Evolutionary conservation across 1,284 basidiomycete species (phyloP), one percentile per base, ranked within the genome.

Genomic region (Rhodotorula sp.): DNA sequence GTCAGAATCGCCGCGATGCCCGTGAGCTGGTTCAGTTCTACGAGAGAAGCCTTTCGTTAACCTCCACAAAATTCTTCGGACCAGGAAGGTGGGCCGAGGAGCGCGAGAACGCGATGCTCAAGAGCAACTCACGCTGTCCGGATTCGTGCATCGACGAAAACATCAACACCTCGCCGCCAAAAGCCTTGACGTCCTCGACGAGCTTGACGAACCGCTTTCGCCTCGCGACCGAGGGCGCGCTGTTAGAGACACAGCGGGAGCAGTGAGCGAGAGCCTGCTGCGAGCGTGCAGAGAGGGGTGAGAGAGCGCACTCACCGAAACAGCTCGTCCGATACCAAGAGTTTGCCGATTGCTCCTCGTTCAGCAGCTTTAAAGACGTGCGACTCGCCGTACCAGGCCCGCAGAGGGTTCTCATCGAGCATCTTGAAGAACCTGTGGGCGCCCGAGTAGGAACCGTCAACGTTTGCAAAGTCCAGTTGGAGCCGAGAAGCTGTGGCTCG

Each of bases 91-190:
- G 48, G 46, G 26, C 12, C 10, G 18, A 29, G 33, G 51, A 26
- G 45, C 59, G 56, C 37, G 26, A 26, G 14, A 5, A 29, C 24
- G 44, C 3, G 37, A 45, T 6, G 8, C 45, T 24, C 37, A 18
- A 48, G 33, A 44, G 26, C 44, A 7, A 83, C 90, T 79, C 78
- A 93, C 91, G 92, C 84, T 95, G 91, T 33, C 96, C 96, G 37
- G 91, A 93, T 81, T 99, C 95, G 80, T 99, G 96, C 95, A 99
- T 97, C 77, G 92, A 95, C 12, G 93, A 96, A 81, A 99, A 99
- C 75, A 98, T 94, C 58, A 97, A 84, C 7, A 94, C 93, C 79
- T 98, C 93, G 51, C 89, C 96, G 44, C 94, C 93, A 74, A 91
- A 92, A 60, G 87, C 85, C 73, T 91, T 87, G 24, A 97, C 93